Evolutionary conservation across 352 stramenopile species (phyloP).

Genomic region (Phytophthora parvispora): DNA sequence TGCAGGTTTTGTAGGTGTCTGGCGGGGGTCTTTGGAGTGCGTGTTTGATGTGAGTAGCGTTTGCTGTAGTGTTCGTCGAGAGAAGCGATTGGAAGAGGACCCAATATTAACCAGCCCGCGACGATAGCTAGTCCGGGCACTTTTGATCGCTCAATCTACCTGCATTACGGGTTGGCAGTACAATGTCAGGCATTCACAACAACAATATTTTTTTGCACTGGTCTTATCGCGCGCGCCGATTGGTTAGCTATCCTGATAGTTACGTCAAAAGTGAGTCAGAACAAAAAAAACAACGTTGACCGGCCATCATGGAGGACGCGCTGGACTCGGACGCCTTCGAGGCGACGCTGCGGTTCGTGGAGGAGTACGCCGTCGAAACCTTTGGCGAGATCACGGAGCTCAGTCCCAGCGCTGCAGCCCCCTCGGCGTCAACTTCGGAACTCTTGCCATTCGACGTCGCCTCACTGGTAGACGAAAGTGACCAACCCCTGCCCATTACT

Average conservation of each 20-base stretch:
- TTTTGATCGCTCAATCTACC: neutral
- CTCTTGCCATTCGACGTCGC: neutral
- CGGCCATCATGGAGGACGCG: constrained; percentile 14
- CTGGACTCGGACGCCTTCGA: constrained; percentile 19
- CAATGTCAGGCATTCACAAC: too few relatives aligned
- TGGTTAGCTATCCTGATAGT: too few relatives aligned
- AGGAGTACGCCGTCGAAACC: constrained; percentile 28
- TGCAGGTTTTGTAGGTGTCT: neutral
- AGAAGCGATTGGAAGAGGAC: neutral
- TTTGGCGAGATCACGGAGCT: neutral
- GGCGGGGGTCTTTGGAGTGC: neutral
- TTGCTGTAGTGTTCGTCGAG: neutral
- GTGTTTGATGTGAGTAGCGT: neutral
- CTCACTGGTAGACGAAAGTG: neutral
- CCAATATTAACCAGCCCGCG: constrained; percentile 2
- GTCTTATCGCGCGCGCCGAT: too few relatives aligned
- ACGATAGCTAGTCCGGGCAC: constrained; percentile 6
- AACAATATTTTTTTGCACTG: too few relatives aligned
- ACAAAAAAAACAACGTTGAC: too few relatives aligned
- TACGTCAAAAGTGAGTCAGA: too few relatives aligned
- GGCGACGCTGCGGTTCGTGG: constrained; percentile 35
- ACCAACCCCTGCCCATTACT: neutral
- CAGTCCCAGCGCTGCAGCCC: neutral
- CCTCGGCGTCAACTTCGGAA: neutral
- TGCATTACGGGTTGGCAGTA: too few relatives aligned